A percentile compares a stretch with the other conserved stretches of the same genome.
These are phyloP conservation scores for Wakefieldia striispora DNA, from an alignment of 768 basidiomycete species.

Conservation along the genomic window DNA sequence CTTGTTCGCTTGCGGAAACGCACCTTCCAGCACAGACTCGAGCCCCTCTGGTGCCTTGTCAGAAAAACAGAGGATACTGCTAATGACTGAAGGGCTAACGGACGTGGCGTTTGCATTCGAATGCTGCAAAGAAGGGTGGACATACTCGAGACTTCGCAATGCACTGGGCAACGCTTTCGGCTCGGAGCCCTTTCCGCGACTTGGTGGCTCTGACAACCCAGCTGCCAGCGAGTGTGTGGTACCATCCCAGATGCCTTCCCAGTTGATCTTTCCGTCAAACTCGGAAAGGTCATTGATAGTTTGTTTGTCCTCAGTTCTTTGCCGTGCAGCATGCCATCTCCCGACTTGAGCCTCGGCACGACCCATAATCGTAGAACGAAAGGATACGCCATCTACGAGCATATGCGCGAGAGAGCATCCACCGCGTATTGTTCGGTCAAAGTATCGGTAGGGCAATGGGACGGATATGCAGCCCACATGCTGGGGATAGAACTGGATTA, in stretches of 20 bases:
- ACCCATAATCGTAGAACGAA: conserved; percentile 65
- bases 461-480: conserved; percentile 66
- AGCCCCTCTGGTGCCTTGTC: conserved; percentile 60
- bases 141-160: conserved; percentile 35
- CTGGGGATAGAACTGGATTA: conserved; percentile 39
- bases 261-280: conserved; percentile 32
- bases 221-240: conserved; percentile 7
- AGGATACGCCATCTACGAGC: conserved; percentile 40
- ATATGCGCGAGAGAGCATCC: conserved; percentile 61
- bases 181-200: background rate
- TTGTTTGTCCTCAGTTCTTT: conserved; percentile 20
- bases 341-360: conserved; percentile 61
- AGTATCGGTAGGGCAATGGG: conserved; percentile 34
- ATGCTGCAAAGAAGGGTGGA: background rate
- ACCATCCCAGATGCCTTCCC: conserved; percentile 53
- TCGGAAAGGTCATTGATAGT: conserved; percentile 1
- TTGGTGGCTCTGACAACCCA: background rate
- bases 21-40: conserved; percentile 36
- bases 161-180: conserved; percentile 34
- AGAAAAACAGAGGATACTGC: conserved; percentile 49
- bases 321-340: conserved; percentile 59
- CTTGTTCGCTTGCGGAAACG: conserved; percentile 47
- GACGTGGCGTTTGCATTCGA: background rate
- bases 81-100: conserved; percentile 16
- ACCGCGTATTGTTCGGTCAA: conserved; percentile 4